Evolutionary conservation across 2,329 filamentous ascomycete genomes (phyloP).

Genomic region (Hymenoscyphus occultus): DNA sequence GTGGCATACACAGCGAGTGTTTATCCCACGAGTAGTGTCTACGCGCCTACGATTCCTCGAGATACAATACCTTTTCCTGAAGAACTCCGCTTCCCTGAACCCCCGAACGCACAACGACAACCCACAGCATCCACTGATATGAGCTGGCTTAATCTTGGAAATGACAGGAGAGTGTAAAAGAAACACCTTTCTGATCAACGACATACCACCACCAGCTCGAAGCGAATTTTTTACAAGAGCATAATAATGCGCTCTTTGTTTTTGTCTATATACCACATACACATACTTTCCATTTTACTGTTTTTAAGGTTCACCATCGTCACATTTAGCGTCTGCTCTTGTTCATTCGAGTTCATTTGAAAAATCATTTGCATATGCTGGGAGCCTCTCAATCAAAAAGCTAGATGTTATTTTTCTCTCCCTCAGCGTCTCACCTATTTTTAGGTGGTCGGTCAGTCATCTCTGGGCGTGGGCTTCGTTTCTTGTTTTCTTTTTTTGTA

Average conservation of each 20-base stretch:
- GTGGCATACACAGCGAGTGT: slow-evolving; percentile 44
- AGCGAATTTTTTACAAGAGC: background rate
- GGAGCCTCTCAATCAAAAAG: background rate
- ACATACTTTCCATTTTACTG: background rate
- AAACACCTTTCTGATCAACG: background rate
- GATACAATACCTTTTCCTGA: slow-evolving; percentile 27
- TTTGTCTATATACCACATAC: background rate
- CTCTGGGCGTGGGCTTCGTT: background rate
- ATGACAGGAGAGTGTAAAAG: slow-evolving; percentile 3
- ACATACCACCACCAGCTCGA: background rate
- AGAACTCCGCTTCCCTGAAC: slow-evolving; percentile 22
- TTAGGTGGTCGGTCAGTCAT: background rate
- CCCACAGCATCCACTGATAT: slow-evolving; percentile 57
- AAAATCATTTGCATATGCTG: slow-evolving; percentile 2
- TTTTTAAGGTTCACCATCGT: background rate
- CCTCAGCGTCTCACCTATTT: background rate
- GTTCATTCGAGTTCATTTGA: background rate
- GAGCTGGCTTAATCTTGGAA: slow-evolving; percentile 75
- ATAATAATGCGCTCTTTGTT: background rate
- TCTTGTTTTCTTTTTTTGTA: background rate
- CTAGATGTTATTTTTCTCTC: background rate
- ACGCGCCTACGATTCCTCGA: slow-evolving; percentile 42
- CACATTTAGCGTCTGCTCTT: slow-evolving; percentile 1
- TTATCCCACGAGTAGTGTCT: slow-evolving; percentile 48
- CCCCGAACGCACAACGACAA: slow-evolving; percentile 17